A percentile compares a stretch with the other conserved stretches of the same genome.
phyloP scores from a whole-genome alignment of 352 stramenopile species.

The Thalassiosira hispida region DNA sequence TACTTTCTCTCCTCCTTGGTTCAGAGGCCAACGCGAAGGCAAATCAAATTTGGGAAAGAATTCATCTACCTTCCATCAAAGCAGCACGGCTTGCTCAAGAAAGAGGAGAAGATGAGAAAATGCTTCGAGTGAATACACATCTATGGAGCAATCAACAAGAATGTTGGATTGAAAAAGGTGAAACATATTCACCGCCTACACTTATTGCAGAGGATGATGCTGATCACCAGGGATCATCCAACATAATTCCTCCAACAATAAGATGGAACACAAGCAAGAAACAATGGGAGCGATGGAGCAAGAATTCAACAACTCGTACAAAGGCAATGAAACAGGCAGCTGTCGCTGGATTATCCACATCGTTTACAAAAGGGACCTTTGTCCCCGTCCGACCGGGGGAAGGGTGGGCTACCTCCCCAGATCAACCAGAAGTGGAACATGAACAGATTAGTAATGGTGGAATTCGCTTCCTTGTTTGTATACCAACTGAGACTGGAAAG shows the following conservation, averaged over 20 bases:
- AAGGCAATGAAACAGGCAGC: constrained; percentile 21
- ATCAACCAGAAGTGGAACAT: constrained; percentile 26
- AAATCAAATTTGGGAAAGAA: constrained; percentile 11
- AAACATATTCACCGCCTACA: background rate
- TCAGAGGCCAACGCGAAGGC: constrained; percentile 1
- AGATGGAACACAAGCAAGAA: constrained; percentile 14
- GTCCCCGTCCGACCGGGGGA: constrained; percentile 18
- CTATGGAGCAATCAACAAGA: constrained; percentile 28
- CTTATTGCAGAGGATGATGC: background rate
- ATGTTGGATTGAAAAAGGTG: constrained; percentile 30
- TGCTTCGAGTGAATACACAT: constrained; percentile 26
- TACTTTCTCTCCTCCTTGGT: constrained; percentile 11
- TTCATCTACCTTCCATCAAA: constrained; percentile 26
- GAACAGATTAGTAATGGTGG: constrained; percentile 1
- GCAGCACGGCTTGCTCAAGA: constrained; percentile 10
- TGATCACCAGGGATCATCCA: background rate
- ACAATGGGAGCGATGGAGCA: constrained; percentile 32
- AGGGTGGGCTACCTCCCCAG: constrained; percentile 20
- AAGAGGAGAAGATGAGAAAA: constrained; percentile 19
- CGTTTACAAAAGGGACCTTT: constrained; percentile 30
- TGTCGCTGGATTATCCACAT: background rate
- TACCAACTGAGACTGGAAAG: constrained; percentile 4
- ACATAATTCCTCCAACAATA: constrained; percentile 17
- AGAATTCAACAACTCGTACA: constrained; percentile 36
- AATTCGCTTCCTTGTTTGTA: constrained; percentile 18